These are phyloP conservation scores for Thoreauomyces humboldtii DNA, from an alignment of 192 early-diverging fungal genomes.

Conservation along the genomic window DNA sequence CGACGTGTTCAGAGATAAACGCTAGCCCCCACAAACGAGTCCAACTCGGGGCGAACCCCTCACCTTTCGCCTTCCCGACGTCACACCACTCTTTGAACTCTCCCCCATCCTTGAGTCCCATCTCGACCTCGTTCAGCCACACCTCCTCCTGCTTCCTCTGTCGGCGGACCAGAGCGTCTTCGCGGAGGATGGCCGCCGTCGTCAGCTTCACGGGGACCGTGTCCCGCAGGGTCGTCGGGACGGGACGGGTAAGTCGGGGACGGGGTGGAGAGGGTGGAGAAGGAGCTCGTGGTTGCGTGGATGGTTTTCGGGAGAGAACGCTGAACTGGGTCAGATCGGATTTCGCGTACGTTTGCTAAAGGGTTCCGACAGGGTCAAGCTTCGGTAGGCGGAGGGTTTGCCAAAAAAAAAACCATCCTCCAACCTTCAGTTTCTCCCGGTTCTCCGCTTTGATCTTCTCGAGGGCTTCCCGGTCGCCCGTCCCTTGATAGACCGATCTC, in stretches of 20 bases:
- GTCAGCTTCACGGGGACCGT: slow-evolving; percentile 48
- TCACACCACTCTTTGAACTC: slow-evolving; percentile 46
- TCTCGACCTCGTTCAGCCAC: slow-evolving; percentile 31
- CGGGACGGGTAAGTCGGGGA: slow-evolving; percentile 3
- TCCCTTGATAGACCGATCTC: slow-evolving; percentile 32
- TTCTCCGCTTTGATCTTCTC: slow-evolving; percentile 41
- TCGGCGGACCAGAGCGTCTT: slow-evolving; percentile 45
- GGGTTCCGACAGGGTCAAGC: neutral
- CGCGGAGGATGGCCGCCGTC: slow-evolving; percentile 48
- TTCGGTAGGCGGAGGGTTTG: neutral
- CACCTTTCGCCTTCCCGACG: slow-evolving; percentile 32
- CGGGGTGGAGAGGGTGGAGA: neutral
- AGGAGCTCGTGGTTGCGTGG: neutral
- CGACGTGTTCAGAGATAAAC: neutral
- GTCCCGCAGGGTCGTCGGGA: slow-evolving; percentile 22
- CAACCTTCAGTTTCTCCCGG: slow-evolving; percentile 31
- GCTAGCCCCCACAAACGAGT: too few species aligned
- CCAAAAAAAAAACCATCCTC: neutral
- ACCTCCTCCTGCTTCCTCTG: slow-evolving; percentile 31
- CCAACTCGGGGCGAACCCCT: too few species aligned
- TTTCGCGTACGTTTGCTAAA: slow-evolving; percentile 21
- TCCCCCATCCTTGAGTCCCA: slow-evolving; percentile 35
- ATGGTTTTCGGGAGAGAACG: slow-evolving; percentile 18
- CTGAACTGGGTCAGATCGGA: slow-evolving; percentile 20
- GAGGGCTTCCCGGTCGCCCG: slow-evolving; percentile 39